phyloP scores from a whole-genome alignment of 768 basidiomycete genomes.

The Rubroboletus pulcherrimus region DNA sequence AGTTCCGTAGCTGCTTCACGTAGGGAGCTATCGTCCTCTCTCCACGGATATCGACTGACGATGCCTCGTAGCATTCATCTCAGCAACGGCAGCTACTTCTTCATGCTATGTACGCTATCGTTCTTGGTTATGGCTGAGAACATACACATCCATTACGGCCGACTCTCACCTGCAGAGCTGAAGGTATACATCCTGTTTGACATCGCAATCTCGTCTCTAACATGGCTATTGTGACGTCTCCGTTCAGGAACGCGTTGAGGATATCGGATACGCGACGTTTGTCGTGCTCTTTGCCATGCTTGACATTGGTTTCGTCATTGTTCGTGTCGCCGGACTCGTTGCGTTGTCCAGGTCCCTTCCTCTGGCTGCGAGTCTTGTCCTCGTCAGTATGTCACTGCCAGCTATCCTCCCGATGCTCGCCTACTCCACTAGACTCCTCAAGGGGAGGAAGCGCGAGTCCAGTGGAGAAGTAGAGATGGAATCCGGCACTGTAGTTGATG shows the following conservation, averaged over 20 bases:
- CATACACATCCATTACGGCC: conserved; percentile 18
- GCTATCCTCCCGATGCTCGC: conserved; percentile 2
- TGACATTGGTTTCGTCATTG: conserved; percentile 20
- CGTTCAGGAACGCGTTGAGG: conserved; percentile 10
- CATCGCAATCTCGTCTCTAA: background rate
- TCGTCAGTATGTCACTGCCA: conserved; percentile 8
- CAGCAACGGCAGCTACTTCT: background rate
- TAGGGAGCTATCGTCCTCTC: background rate
- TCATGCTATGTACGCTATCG: conserved; percentile 11
- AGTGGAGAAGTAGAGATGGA: background rate
- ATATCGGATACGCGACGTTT: conserved; percentile 16
- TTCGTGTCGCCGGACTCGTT: conserved; percentile 14
- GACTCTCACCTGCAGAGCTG: conserved; percentile 20
- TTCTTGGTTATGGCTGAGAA: conserved; percentile 20
- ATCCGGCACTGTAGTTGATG: background rate
- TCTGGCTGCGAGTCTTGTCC: conserved; percentile 9
- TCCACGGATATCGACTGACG: background rate
- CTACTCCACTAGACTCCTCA: background rate
- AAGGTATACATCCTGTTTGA: conserved; percentile 16
- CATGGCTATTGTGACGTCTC: background rate
- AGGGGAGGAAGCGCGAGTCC: background rate
- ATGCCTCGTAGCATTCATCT: conserved; percentile 18
- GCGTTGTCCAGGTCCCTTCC: conserved; percentile 10
- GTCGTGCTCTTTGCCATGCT: conserved; percentile 14
- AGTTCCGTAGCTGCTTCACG: conserved; percentile 13